Evolutionary conservation across 441 rosid genomes (phyloP), one percentile per base, ranked within the genome.

Genomic region (Erodium texanum): DNA sequence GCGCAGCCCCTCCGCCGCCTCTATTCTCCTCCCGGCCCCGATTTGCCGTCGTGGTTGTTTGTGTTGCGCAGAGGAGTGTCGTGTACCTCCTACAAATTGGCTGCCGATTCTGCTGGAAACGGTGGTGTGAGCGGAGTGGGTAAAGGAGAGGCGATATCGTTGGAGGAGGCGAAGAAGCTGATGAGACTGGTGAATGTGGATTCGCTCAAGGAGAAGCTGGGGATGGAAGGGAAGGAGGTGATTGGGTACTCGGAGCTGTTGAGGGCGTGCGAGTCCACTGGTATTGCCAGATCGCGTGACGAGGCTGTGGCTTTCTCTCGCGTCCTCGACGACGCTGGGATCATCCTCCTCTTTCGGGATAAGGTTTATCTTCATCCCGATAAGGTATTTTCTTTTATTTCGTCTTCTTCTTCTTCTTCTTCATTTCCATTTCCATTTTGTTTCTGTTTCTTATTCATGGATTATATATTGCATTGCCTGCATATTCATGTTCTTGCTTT

Each of bases 251-350:
- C 65, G 32, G 77, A 88, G 66, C 81, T 93, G 15, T 14, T 93
- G 22, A 79, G 82, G 69, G 86, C 89, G 2, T 93, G 91, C 68
- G 81, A 76, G 62, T 73, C 74, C 65, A 76, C 83, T 76, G 97
- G 97, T 0, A 56, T 93, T 19, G 89, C 96, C 64, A 89, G 92
- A 81, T 79, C 93, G 71, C 67, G 20, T 0, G 84, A 84, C 0
- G 97, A 89, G 75, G 99, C 99, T 63, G 76, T 27, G 14, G 70
- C 82, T 41, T 91, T 93, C n/a, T 92, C 92, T 56, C 93, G 86
- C 3, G 84, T 85, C 27, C 96, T 93, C 0, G 99, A 93, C 52
- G 91, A 93, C 5, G 93, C 99, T 0, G 97, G 97, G n/a, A 89
- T 88, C 22, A 65, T 89, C 5, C 90, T 93, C 72, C 90, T 91